Base-by-base conservation (phyloP, 192 early-diverging fungal genomes). In the Coemansia reversa region DNA sequence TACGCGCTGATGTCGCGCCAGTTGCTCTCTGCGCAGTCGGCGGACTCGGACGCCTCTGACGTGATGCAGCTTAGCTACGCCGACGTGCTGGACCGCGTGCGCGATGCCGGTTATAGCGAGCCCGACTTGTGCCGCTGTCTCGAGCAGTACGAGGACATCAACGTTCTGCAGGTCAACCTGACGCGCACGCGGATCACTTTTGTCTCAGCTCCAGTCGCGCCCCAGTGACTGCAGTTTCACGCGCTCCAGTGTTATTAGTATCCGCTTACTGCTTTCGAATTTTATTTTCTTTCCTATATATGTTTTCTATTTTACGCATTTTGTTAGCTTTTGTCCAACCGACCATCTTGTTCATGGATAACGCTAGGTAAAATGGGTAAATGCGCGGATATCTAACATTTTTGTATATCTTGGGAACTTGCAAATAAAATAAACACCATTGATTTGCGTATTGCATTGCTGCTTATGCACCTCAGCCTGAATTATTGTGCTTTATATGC, bases 21-120 rank as follows among this genome's bases (percentile, higher is more conserved):
- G 45, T 88, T 92, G 85, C 83, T 83, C 83, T 84, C 16, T 64
- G 85, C 55, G 83, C 80, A 33, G 63, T 63, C 82, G 11, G 75
- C 89, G 9, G 60, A 22, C 32, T 52, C 19, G 0, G 27, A 22
- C 16, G 32, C 27, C 11, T n/a, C 29, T 22, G 53, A 27, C 6
- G 63, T 79, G 50, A 83, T 81, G 55, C 86, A 89, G 67, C 61
- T 83, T 61, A 83, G 79, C 61, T 82, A 93, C 67, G 67, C 81
- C 18, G 86, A 85, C 47, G 75, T 95, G 22, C 75, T 85, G 33
- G 86, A 89, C 30, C 86, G 89, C 27, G 87, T 92, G 28, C 79
- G 89, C 39, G 85, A 87, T 24, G 89, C 88, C 63, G 92, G 93
- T 19, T 94, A 80, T 66, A 91, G 86, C 51, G 87, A 91, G 51